Conservation (phyloP, 1,139 yeast genomes). For the Nadsonia starkeyi-henricii region DNA sequence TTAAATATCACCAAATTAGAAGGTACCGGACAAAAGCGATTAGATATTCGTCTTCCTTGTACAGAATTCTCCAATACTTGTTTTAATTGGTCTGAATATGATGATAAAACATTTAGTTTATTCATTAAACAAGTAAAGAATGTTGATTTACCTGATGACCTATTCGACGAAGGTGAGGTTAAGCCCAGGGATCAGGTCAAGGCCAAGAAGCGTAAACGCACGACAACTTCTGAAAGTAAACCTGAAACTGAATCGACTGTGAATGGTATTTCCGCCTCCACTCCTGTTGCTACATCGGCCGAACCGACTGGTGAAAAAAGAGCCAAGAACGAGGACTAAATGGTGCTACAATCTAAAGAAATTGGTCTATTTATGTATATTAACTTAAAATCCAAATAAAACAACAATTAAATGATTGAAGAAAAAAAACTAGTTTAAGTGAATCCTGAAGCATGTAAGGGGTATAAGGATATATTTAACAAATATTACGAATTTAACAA, state of each 20-base stretch:
- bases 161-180: not conserved
- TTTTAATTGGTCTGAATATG: conserved; percentile 54
- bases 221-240: not conserved
- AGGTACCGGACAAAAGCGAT: conserved; percentile 30
- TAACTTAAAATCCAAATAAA: no score
- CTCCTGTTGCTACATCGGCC: no score
- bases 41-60: conserved; percentile 86
- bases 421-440: no score
- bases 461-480: no score
- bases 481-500: no score
- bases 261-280: no score
- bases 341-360: no score
- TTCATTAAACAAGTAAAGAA: conserved; percentile 33
- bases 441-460: no score
- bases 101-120: conserved; percentile 42
- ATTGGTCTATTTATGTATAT: no score
- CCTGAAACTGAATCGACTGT: not conserved
- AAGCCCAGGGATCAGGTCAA: not conserved
- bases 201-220: not conserved
- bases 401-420: no score
- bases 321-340: no score
- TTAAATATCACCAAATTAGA: conserved; percentile 43
- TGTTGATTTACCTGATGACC: not conserved
- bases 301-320: no score
- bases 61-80: conserved; percentile 74